phyloP scores from a whole-genome alignment of 2,329 filamentous ascomycete species.

The Neopestalotiopsis clavispora region DNA sequence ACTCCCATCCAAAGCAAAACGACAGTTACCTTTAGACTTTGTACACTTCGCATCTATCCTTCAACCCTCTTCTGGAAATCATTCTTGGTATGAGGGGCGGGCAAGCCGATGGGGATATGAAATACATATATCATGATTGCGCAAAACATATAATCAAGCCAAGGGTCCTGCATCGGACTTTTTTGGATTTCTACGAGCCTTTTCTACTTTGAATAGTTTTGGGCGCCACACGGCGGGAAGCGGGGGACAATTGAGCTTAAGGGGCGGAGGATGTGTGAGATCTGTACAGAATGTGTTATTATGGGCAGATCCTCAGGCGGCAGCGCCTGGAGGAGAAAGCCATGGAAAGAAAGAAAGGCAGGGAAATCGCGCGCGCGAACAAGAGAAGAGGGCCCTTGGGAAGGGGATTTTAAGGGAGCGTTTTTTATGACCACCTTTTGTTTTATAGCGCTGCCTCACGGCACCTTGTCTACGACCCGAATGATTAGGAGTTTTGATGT shows the following conservation, averaged over 20 bases:
- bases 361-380: not conserved
- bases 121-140: not conserved
- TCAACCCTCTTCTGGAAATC: not conserved
- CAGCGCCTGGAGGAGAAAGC: not conserved
- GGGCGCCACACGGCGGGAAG: not conserved
- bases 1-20: not conserved
- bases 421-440: not conserved
- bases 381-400: not conserved
- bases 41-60: slow-evolving; percentile 30
- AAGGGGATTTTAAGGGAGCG: not conserved
- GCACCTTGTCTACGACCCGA: slow-evolving; percentile 20
- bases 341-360: not conserved
- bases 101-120: not conserved
- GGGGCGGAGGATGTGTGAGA: not conserved
- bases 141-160: not conserved
- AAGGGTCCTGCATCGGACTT: not conserved
- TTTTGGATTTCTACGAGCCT: not conserved
- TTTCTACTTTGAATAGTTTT: not conserved
- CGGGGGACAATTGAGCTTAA: not conserved
- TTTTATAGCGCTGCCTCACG: slow-evolving; percentile 26
- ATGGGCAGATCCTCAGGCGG: not conserved
- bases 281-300: not conserved
- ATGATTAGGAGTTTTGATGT: slow-evolving; percentile 3
- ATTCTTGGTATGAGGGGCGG: slow-evolving; percentile 1
- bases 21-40: slow-evolving; percentile 20